Evolutionary conservation across 768 basidiomycete species (phyloP), one percentile per base, ranked within the genome.

Genomic region (Tulasnella sp.): DNA sequence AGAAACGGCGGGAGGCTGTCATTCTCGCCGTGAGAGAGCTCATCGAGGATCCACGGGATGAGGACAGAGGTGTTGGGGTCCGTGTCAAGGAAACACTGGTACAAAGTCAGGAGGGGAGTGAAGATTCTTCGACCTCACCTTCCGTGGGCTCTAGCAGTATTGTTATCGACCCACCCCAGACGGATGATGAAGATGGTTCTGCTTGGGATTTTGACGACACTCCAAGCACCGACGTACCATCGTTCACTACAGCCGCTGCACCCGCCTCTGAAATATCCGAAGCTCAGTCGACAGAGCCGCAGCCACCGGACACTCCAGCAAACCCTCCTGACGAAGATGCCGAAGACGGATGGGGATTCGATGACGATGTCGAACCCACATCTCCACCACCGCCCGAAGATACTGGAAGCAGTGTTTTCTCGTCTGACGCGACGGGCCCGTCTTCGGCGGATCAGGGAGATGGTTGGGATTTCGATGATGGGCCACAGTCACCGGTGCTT

Each of bases 401-500:
- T 64, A 29, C 69, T 17, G 67, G 19, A 34, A 38, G 37, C 36
- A 76, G 25, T 29, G 14, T 29, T 1, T 40, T 40, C 38, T 39
- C 38, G 38, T 40, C 67, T 25, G 52, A 76, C n/a, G 38, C 38
- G 5, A 29, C 71, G 4, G 79, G 75, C 52, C 70, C 78, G 71
- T 73, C 67, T 71, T 71, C 49, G 31, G 52, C 37, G 67, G 72
- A 88, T 78, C 82, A 88, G 11, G 84, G 82, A 19, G 89, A 91
- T 79, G 89, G 91, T 0, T 94, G 93, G 93, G 93, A 90, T 2
- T 93, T 89, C 89, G 89, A 88, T 76, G 67, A 71, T 38, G 17
- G 34, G 36, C 69, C 69, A 14, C 45, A 77, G 71, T 54, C 76
- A 39, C 68, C 67, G 14, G 25, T 45, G 25, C 42, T 40, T 34